Evolutionary conservation across 2,329 filamentous ascomycete species (phyloP).

Genomic region (Phialocephala subalpina): DNA sequence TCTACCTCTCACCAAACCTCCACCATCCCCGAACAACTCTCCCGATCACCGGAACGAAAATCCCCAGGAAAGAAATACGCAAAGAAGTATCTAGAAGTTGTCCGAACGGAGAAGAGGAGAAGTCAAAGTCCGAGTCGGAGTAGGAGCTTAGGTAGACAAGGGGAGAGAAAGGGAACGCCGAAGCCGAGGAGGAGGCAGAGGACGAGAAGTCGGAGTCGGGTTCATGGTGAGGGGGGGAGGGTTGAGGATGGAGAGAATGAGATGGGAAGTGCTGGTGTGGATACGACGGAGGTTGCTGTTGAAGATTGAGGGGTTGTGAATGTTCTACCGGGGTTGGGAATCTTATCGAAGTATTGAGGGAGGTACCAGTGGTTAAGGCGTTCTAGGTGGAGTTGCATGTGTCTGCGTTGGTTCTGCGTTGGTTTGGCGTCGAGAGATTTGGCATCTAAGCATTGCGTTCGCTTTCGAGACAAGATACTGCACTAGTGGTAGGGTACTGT

Average conservation of each 20-base stretch:
- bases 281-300: constrained; percentile 17
- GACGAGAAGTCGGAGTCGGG: constrained; percentile 33
- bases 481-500: not conserved
- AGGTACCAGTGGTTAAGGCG: not conserved
- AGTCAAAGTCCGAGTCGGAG: constrained; percentile 36
- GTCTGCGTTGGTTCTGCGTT: not conserved
- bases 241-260: constrained; percentile 10
- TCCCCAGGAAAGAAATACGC: constrained; percentile 29
- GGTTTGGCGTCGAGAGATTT: not conserved
- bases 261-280: not conserved
- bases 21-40: not conserved
- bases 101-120: constrained; percentile 22
- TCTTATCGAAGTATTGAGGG: not conserved
- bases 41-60: constrained; percentile 5
- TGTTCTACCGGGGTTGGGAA: not conserved
- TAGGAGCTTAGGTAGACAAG: constrained; percentile 18
- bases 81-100: constrained; percentile 17
- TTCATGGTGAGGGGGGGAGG: constrained; percentile 8
- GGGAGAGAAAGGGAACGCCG: constrained; percentile 8
- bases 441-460: not conserved
- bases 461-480: not conserved
- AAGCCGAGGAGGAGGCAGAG: constrained; percentile 35
- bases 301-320: constrained; percentile 18
- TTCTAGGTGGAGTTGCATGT: not conserved
- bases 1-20: constrained; percentile 3